Conservation (phyloP, 331 rosid species). For the Acacia concinna region DNA sequence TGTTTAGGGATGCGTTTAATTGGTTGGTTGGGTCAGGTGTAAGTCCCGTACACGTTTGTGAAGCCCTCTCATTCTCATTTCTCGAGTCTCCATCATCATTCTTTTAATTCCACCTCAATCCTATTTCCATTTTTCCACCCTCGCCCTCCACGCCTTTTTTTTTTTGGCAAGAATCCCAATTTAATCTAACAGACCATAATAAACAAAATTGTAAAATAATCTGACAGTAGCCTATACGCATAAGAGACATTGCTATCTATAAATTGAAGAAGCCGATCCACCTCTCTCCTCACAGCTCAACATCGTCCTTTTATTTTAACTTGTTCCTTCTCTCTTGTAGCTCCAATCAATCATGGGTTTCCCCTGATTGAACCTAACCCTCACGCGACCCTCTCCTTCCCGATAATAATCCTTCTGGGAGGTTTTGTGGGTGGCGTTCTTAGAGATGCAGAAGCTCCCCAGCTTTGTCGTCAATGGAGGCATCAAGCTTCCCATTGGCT, state of each 20-base stretch:
- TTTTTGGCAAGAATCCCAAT: not conserved
- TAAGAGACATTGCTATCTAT: not conserved
- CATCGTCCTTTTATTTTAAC: not conserved
- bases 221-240: not conserved
- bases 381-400: not conserved
- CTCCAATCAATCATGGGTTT: not conserved
- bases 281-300: conserved; percentile 4
- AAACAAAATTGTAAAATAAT: not conserved
- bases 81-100: conserved; percentile 24
- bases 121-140: not conserved
- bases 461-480: conserved; percentile 7
- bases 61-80: not conserved
- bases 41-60: conserved; percentile 31
- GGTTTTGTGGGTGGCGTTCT: not conserved
- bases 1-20: not conserved
- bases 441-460: conserved; percentile 29
- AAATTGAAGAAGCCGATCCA: not conserved
- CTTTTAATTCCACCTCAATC: not conserved
- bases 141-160: not conserved
- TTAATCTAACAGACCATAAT: not conserved
- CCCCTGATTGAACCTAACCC: not conserved
- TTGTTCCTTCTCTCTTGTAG: not conserved
- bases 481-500: conserved; percentile 60
- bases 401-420: not conserved
- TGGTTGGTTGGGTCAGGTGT: not conserved